These are phyloP conservation scores for Trametes maxima DNA, from an alignment of 768 basidiomycete species.

Conservation along the genomic window DNA sequence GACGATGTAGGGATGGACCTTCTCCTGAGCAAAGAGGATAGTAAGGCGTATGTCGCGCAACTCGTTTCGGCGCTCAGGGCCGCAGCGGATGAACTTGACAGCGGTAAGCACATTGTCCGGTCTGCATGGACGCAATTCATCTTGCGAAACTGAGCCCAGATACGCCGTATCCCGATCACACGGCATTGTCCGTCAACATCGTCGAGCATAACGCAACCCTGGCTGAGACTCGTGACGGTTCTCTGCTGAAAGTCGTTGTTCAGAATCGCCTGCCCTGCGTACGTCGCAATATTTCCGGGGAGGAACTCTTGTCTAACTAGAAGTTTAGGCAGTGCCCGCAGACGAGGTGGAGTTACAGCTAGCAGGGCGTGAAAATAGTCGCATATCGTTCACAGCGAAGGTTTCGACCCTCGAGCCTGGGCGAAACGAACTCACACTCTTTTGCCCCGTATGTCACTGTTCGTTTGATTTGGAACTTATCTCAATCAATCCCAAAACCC, in stretches of 20 bases:
- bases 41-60: conserved; percentile 50
- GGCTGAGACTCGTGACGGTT: conserved; percentile 68
- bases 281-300: conserved; percentile 33
- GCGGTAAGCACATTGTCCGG: conserved; percentile 42
- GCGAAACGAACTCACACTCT: conserved; percentile 55
- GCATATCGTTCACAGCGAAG: conserved; percentile 54
- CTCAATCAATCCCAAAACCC: not conserved
- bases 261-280: conserved; percentile 78
- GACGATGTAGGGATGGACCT: conserved; percentile 56
- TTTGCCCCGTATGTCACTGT: conserved; percentile 64
- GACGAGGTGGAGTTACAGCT: conserved; percentile 67
- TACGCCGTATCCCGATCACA: conserved; percentile 67
- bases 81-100: conserved; percentile 54
- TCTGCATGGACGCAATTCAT: conserved; percentile 2
- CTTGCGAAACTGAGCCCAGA: conserved; percentile 45
- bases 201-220: conserved; percentile 45
- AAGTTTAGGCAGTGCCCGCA: conserved; percentile 55
- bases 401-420: conserved; percentile 56
- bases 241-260: conserved; percentile 58
- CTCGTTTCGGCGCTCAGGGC: conserved; percentile 53
- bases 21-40: conserved; percentile 55
- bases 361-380: conserved; percentile 62
- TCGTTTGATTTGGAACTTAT: not conserved
- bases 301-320: conserved; percentile 8
- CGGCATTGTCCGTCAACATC: conserved; percentile 59